These are phyloP conservation scores for Trichophyton simii DNA, from an alignment of 2,329 filamentous ascomycete species.

Conservation along the genomic window DNA sequence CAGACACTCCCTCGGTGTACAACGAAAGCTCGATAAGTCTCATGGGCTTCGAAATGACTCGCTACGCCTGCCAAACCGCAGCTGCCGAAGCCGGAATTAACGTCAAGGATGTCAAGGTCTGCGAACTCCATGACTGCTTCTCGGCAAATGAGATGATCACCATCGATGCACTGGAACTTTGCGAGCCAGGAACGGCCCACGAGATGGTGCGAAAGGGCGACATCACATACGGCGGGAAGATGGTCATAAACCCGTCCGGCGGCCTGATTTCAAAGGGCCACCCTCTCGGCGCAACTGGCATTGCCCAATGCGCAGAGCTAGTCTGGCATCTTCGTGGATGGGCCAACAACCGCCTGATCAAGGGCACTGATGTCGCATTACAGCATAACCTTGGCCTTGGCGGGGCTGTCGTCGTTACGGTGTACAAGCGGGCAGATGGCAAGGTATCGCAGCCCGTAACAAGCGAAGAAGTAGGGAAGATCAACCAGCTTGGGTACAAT, in stretches of 20 bases:
- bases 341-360: conserved; percentile 75
- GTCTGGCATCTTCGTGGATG: conserved; percentile 92
- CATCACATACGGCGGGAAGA: conserved; percentile 75
- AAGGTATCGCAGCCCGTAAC: conserved; percentile 48
- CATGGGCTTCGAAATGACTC: conserved; percentile 76
- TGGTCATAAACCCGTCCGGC: conserved; percentile 84
- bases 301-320: conserved; percentile 88
- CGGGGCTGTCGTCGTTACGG: conserved; percentile 78
- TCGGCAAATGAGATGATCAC: conserved; percentile 86
- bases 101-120: conserved; percentile 61
- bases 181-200: conserved; percentile 70
- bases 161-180: conserved; percentile 74
- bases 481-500: conserved; percentile 71
- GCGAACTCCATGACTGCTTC: conserved; percentile 95
- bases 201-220: conserved; percentile 77
- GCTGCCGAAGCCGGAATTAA: conserved; percentile 54
- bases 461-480: conserved; percentile 51
- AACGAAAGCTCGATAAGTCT: conserved; percentile 71
- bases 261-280: conserved; percentile 95
- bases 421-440: conserved; percentile 77
- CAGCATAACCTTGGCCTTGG: conserved; percentile 92
- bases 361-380: conserved; percentile 57
- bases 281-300: conserved; percentile 82
- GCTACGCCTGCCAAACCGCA: conserved; percentile 56
- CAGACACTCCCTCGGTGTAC: conserved; percentile 70